These are phyloP conservation scores for Neurospora discreta DNA, from an alignment of 495 filamentous ascomycete genomes.

Conservation along the genomic window DNA sequence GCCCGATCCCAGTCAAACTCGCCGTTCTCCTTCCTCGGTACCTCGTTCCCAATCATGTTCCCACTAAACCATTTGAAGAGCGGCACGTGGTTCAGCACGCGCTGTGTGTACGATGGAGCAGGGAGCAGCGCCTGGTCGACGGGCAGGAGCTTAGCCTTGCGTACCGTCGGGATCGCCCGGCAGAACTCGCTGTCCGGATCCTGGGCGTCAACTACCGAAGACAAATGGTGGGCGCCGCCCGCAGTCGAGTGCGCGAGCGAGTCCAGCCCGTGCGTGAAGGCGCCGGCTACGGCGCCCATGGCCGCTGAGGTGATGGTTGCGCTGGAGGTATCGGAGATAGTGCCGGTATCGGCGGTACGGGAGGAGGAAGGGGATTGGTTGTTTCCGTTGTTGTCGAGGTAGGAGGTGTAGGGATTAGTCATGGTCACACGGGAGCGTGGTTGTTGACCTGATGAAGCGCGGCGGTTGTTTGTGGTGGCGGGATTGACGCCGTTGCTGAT, in stretches of 20 bases:
- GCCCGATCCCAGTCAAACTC: slow-evolving; percentile 67
- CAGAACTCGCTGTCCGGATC: slow-evolving; percentile 20
- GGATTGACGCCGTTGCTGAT: background rate
- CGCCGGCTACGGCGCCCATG: slow-evolving; percentile 13
- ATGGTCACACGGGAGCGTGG: background rate
- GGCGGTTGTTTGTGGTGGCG: background rate
- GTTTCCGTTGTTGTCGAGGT: slow-evolving; percentile 9
- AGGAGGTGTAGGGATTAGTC: slow-evolving; percentile 11
- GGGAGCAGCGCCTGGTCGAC: slow-evolving; percentile 57
- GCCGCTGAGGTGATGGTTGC: slow-evolving; percentile 44
- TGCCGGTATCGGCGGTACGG: slow-evolving; percentile 36
- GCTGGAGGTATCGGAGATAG: slow-evolving; percentile 37
- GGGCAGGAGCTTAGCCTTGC: slow-evolving; percentile 36
- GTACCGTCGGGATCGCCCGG: slow-evolving; percentile 34
- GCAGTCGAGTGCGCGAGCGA: background rate
- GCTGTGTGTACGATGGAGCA: slow-evolving; percentile 46
- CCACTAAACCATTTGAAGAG: slow-evolving; percentile 59
- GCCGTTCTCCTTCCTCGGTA: slow-evolving; percentile 68
- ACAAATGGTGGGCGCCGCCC: background rate
- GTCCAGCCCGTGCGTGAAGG: slow-evolving; percentile 4
- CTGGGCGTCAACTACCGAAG: background rate
- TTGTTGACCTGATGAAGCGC: slow-evolving; percentile 4
- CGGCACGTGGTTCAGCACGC: slow-evolving; percentile 49
- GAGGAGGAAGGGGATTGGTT: slow-evolving; percentile 34
- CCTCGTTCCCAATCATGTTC: slow-evolving; percentile 68